Base-by-base conservation (phyloP, 2,329 filamentous ascomycete genomes). In the Colletotrichum incanum region DNA sequence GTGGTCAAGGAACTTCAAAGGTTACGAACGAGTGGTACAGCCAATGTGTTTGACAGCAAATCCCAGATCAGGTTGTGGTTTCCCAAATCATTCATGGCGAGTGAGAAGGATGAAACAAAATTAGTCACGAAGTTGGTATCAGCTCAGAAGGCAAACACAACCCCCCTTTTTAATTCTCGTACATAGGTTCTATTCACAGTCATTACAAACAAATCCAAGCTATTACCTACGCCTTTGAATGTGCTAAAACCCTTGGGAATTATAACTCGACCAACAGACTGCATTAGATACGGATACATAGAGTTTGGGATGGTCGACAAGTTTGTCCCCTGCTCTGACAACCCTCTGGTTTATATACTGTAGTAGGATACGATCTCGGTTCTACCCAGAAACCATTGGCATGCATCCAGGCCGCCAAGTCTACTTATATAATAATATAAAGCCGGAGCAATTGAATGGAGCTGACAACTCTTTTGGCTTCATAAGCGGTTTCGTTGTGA, bases 1-100 rank as follows among this genome's bases (percentile, higher is more conserved):
- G 78, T 41, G 73, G 75, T 5, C 67, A 75, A 63, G 78, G 77
- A 47, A 78, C 76, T 20, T 79, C 78, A 74, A 79, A 74, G 28
- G 72, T 67, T 34, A 67, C 67, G 20, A 77, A 76, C 70, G 73
- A 78, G 16, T 77, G 74, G 43, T 79, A 79, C 50, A 54, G 50
- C 16, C 50, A 54, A 5, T 54, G 50, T 3, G 50, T 31, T 28
- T 54, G 18, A 54, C 9, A 8, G 28, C n/a, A 54, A 1, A 34
- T 31, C 8, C 0, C 28, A 4, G 28, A 11, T 20, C 16, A 5
- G 1, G 11, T 54, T 3, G 4, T 26, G 11, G 12, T 23, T 8
- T 28, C 2, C 4, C 4, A 9, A 2, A 18, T 1, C 14, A 11
- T 2, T 0, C 5, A 7, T 12, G 16, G 16, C 7, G 47, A 26